Evolutionary conservation across 139 green algal species (phyloP).

Genomic region (Ettlia oleoabundans): DNA sequence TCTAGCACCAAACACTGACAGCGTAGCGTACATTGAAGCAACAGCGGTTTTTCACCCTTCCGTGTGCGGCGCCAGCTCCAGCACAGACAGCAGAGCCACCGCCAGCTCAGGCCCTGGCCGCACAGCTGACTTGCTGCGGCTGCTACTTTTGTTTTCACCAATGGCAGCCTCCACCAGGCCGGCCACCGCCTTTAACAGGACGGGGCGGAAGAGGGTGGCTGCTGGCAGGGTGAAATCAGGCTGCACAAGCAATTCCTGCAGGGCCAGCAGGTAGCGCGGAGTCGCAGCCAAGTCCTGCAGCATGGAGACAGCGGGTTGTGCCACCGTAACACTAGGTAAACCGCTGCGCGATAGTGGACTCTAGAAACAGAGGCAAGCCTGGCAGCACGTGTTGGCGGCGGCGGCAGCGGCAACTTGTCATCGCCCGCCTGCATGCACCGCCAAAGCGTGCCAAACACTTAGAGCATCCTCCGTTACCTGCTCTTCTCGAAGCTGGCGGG

Average conservation of each 20-base stretch:
- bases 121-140: too few relatives aligned
- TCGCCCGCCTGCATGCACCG: neutral
- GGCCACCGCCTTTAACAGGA: conserved; percentile 24
- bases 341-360: neutral
- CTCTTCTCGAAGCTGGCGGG: neutral
- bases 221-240: conserved; percentile 28
- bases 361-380: neutral
- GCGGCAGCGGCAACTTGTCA: neutral
- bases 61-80: conserved; percentile 60
- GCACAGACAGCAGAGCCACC: conserved; percentile 45
- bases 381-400: neutral
- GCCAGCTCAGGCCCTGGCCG: conserved; percentile 13
- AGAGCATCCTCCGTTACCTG: neutral
- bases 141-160: neutral
- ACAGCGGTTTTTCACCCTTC: conserved; percentile 36
- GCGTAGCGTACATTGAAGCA: too few relatives aligned
- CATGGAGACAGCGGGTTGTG: neutral
- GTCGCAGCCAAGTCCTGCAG: neutral
- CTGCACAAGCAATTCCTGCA: conserved; percentile 28
- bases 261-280: conserved; percentile 33
- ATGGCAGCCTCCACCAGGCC: neutral
- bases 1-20: too few relatives aligned
- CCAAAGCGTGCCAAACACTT: neutral
- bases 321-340: neutral
- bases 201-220: conserved; percentile 28